Evolutionary conservation across 805 yeast species (phyloP).

Genomic region (Jamesozyma jinghongensis): DNA sequence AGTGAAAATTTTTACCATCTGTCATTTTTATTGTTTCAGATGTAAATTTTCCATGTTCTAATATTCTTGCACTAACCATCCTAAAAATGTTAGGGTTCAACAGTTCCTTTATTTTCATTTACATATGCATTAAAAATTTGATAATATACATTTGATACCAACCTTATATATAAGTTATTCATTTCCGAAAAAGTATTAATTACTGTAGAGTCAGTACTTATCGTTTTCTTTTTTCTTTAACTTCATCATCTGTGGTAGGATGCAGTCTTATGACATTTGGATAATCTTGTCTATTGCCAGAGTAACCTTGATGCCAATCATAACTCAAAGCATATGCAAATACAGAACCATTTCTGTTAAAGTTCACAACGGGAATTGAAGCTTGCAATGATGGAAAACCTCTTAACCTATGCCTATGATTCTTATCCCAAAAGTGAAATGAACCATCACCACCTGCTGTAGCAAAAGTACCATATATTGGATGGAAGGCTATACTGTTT

Average conservation of each 20-base stretch:
- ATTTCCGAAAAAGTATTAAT: too few species aligned
- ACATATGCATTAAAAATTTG: too few species aligned
- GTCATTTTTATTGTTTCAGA: too few species aligned
- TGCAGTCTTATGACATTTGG: conserved; percentile 76
- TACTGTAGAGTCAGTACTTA: too few species aligned
- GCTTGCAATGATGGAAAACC: conserved; percentile 61
- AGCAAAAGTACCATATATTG: conserved; percentile 78
- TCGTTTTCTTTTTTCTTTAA: conserved; percentile 41
- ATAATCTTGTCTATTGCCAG: conserved; percentile 62
- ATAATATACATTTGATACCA: too few species aligned
- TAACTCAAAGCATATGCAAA: conserved; percentile 88
- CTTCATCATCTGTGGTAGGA: conserved; percentile 78
- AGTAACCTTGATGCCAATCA: conserved; percentile 93
- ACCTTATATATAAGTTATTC: too few species aligned
- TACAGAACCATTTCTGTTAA: conserved; percentile 74
- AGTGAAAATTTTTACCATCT: too few species aligned
- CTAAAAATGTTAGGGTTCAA: too few species aligned
- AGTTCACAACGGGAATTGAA: conserved; percentile 67
- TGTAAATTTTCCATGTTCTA: too few species aligned
- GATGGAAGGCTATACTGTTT: conserved; percentile 78
- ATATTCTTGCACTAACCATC: too few species aligned
- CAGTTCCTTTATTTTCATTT: too few species aligned
- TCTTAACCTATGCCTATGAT: conserved; percentile 76
- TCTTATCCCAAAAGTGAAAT: conserved; percentile 93
- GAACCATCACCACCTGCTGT: conserved; percentile 96